Evolutionary conservation across 768 basidiomycete genomes (phyloP).

Genomic region (Phylloporus scabripes): DNA sequence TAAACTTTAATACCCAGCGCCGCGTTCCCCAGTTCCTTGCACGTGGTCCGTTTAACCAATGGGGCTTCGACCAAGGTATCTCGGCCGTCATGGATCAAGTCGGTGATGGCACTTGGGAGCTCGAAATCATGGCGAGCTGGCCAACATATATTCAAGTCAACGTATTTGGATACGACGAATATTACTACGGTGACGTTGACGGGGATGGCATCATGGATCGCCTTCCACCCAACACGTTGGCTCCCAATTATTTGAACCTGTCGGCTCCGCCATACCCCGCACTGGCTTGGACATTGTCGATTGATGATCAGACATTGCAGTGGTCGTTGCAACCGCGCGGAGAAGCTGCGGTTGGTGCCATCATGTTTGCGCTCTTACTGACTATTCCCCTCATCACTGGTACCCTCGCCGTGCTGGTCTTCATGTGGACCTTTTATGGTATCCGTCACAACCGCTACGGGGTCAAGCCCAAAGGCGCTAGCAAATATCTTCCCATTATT

Average conservation of each 20-base stretch:
- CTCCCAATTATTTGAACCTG: conserved; percentile 87
- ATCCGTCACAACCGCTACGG: conserved; percentile 94
- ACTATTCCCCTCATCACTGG: conserved; percentile 83
- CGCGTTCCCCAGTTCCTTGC: conserved; percentile 84
- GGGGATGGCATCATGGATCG: conserved; percentile 86
- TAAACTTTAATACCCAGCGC: conserved; percentile 52
- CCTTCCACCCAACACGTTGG: conserved; percentile 80
- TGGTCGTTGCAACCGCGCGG: conserved; percentile 84
- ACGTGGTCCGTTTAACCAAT: conserved; percentile 85
- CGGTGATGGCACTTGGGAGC: conserved; percentile 67
- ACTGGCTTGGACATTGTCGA: conserved; percentile 78
- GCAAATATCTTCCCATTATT: conserved; percentile 86
- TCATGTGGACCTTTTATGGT: conserved; percentile 96
- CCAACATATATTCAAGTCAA: conserved; percentile 88
- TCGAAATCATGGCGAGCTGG: conserved; percentile 88
- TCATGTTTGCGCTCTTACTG: conserved; percentile 82
- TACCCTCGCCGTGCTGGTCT: conserved; percentile 72
- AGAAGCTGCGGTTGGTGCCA: conserved; percentile 70
- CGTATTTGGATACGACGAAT: conserved; percentile 87
- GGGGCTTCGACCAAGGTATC: conserved; percentile 88
- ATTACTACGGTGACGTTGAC: conserved; percentile 88
- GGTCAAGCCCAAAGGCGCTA: conserved; percentile 62
- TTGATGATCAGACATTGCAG: conserved; percentile 70
- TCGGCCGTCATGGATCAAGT: conserved; percentile 61
- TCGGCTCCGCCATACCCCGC: conserved; percentile 86